Percentiles rank a stretch among this genome's conserved stretches.
Evolutionary conservation across 345 rosid genomes (phyloP).

Genomic region (Pugionium dolabratum): DNA sequence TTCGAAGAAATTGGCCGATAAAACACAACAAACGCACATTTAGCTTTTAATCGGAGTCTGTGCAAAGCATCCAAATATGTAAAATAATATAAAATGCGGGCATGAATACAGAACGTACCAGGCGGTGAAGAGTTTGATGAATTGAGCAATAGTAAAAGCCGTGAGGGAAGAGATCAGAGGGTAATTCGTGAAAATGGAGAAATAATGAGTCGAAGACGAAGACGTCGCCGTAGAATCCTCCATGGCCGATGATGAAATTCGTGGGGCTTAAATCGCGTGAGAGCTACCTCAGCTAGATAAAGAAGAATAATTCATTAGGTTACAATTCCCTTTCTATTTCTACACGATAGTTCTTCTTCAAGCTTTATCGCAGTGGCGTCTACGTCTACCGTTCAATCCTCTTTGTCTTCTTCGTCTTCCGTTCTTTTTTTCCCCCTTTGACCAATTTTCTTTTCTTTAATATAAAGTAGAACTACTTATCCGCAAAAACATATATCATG

Average conservation of each 20-base stretch:
- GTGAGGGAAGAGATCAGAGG: constrained; percentile 68
- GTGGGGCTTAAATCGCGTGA: constrained; percentile 5
- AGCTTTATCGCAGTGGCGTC: constrained; percentile 23
- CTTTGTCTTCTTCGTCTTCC: not conserved
- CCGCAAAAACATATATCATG: not conserved
- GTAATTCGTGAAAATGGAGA: constrained; percentile 55
- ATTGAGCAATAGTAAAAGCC: constrained; percentile 67
- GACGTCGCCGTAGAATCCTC: constrained; percentile 39
- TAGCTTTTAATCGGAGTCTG: constrained; percentile 1
- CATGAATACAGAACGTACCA: constrained; percentile 47
- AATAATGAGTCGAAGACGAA: constrained; percentile 41
- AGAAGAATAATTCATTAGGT: constrained; percentile 7
- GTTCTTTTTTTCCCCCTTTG: not conserved
- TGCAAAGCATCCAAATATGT: not conserved
- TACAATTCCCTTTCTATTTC: not conserved
- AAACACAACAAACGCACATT: not conserved
- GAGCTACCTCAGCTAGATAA: not conserved
- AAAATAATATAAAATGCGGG: not conserved
- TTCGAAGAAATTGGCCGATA: not conserved
- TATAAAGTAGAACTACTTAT: not conserved
- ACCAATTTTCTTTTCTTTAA: not conserved
- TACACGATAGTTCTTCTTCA: not conserved
- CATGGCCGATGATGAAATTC: constrained; percentile 35
- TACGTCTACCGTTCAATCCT: constrained; percentile 15
- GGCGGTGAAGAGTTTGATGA: constrained; percentile 68